A percentile compares a stretch with the other conserved stretches of the same genome.
phyloP scores from a whole-genome alignment of 306 rosid species.

The Alnus rubra region DNA sequence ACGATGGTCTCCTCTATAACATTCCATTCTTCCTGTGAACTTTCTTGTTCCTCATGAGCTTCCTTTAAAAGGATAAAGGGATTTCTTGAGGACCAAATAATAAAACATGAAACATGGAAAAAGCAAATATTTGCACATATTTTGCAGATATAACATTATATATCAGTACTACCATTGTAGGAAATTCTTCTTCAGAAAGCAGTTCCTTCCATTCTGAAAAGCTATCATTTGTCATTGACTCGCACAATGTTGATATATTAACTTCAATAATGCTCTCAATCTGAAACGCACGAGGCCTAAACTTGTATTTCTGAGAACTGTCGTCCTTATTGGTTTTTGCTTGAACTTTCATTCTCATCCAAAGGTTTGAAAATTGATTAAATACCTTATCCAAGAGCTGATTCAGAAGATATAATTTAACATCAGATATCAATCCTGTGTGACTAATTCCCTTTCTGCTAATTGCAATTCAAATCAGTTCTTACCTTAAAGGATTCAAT shows the following conservation, averaged over 20 bases:
- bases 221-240: conserved; percentile 40
- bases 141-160: conserved; percentile 8
- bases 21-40: conserved; percentile 67
- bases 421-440: conserved; percentile 23
- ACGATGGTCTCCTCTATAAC: conserved; percentile 62
- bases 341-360: conserved; percentile 61
- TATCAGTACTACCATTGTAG: conserved; percentile 34
- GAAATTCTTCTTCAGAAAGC: conserved; percentile 37
- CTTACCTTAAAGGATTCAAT: conserved; percentile 60
- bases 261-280: conserved; percentile 71
- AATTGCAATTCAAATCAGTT: conserved; percentile 6
- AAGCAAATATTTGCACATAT: neutral
- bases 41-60: conserved; percentile 42
- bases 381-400: conserved; percentile 75
- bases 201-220: conserved; percentile 72
- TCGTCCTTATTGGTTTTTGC: conserved; percentile 54
- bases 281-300: conserved; percentile 67
- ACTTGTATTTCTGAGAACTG: conserved; percentile 66
- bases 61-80: conserved; percentile 45
- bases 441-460: conserved; percentile 18
- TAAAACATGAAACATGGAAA: neutral
- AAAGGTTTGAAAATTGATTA: conserved; percentile 57
- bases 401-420: conserved; percentile 20
- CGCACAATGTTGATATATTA: conserved; percentile 50
- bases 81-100: conserved; percentile 8